These are phyloP conservation scores for Sporothrix sp. DNA, from an alignment of 2,329 filamentous ascomycete genomes.

Conservation along the genomic window DNA sequence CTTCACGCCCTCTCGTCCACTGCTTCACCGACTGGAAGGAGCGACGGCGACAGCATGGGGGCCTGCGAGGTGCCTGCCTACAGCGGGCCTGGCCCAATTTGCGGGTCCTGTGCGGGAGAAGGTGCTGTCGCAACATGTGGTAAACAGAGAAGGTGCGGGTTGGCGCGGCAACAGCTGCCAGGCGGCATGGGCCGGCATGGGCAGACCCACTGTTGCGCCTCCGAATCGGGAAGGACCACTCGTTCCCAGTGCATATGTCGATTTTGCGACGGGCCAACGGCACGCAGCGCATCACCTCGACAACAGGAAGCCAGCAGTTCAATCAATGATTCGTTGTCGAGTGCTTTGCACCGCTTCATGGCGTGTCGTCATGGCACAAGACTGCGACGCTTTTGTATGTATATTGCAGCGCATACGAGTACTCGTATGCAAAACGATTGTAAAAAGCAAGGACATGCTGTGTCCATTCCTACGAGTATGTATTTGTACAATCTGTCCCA, in stretches of 20 bases:
- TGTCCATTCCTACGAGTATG: neutral
- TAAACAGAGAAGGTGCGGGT: slow-evolving; percentile 16
- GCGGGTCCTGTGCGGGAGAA: no score
- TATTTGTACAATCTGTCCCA: slow-evolving; percentile 6
- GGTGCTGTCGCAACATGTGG: neutral
- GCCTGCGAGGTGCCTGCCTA: no score
- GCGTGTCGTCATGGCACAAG: no score
- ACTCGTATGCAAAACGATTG: no score
- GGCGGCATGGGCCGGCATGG: slow-evolving; percentile 10
- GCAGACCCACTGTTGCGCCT: neutral
- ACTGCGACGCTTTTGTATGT: no score
- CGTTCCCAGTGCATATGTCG: slow-evolving; percentile 2
- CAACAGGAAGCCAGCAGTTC: neutral
- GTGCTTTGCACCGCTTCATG: no score
- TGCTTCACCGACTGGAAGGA: neutral
- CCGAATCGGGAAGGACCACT: neutral
- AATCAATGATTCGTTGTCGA: no score
- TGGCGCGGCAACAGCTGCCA: slow-evolving; percentile 14
- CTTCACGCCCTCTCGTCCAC: neutral
- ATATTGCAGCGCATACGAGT: no score
- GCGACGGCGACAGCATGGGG: neutral
- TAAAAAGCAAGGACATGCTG: neutral
- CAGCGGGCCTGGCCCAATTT: no score
- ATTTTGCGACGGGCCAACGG: neutral
- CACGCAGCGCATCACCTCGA: slow-evolving; percentile 1